A percentile compares a stretch with the other conserved stretches of the same genome.
phyloP scores from a whole-genome alignment of 345 rosid genomes.

The Lumnitzera racemosa region DNA sequence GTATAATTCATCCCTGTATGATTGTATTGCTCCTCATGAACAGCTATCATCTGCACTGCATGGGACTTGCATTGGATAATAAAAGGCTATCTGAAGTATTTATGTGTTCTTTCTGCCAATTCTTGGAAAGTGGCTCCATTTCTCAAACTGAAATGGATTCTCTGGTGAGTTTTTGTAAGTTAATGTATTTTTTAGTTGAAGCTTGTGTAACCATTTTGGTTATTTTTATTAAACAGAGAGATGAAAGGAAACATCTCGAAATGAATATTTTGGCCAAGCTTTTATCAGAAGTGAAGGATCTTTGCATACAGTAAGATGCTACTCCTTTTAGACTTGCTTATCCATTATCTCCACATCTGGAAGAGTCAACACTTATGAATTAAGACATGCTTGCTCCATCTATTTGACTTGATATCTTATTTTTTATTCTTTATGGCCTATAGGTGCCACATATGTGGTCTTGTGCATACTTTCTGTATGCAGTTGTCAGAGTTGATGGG shows the following conservation, averaged over 20 bases:
- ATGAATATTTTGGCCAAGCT: slow-evolving; percentile 31
- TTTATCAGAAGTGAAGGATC: slow-evolving; percentile 30
- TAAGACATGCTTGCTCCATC: too few relatives aligned
- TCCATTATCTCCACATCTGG: not conserved
- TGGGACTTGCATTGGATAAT: slow-evolving; percentile 20
- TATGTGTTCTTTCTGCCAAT: slow-evolving; percentile 42
- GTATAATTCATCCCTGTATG: not conserved
- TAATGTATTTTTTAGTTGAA: slow-evolving; percentile 1
- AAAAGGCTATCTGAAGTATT: slow-evolving; percentile 15
- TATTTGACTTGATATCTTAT: too few relatives aligned
- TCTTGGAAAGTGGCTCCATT: slow-evolving; percentile 16
- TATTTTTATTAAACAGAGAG: slow-evolving; percentile 27
- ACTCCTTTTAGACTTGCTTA: not conserved
- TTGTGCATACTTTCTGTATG: too few relatives aligned
- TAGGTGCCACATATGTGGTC: too few relatives aligned
- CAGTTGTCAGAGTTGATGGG: too few relatives aligned
- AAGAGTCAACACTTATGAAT: not conserved
- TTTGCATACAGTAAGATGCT: slow-evolving; percentile 36
- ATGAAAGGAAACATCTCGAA: slow-evolving; percentile 25
- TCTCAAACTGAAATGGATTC: slow-evolving; percentile 16
- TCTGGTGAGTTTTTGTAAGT: slow-evolving; percentile 33
- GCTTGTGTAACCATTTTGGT: slow-evolving; percentile 8
- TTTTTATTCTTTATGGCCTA: too few relatives aligned
- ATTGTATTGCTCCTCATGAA: slow-evolving; percentile 13
- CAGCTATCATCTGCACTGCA: slow-evolving; percentile 62